phyloP scores from a whole-genome alignment of 148 eudicot species.

The Chenopodium berlandieri region DNA sequence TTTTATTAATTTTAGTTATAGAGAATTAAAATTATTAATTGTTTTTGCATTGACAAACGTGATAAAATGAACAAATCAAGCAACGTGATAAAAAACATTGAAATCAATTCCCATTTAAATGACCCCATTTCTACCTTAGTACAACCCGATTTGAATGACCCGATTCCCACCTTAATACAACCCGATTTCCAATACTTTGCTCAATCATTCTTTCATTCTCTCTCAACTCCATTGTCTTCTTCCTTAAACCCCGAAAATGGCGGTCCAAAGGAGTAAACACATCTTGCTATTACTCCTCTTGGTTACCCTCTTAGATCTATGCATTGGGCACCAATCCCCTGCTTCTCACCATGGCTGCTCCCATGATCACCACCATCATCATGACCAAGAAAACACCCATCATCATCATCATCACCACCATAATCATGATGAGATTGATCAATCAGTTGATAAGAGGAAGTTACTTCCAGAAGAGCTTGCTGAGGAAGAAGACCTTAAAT shows the following conservation, averaged over 20 bases:
- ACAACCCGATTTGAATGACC: no score
- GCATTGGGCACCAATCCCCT: constrained; percentile 39
- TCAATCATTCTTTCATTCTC: neutral
- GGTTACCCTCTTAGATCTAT: constrained; percentile 22
- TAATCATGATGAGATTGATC: constrained; percentile 3
- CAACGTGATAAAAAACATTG: no score
- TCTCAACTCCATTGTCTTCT: neutral
- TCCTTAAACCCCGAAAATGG: constrained; percentile 28
- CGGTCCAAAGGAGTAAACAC: constrained; percentile 2
- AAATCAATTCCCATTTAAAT: no score
- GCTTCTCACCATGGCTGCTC: constrained; percentile 42
- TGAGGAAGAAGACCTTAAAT: constrained; percentile 80
- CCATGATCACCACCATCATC: constrained; percentile 46
- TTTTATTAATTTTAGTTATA: no score
- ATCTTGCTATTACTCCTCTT: constrained; percentile 6
- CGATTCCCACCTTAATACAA: no score
- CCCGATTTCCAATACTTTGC: no score
- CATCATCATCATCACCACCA: constrained; percentile 20
- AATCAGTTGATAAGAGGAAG: constrained; percentile 25
- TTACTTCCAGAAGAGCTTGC: constrained; percentile 80
- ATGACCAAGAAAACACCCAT: constrained; percentile 15
- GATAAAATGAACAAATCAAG: no score
- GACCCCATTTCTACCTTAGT: no score
- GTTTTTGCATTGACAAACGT: no score
- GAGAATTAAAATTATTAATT: no score